A percentile compares a stretch with the other conserved stretches of the same genome.
Evolutionary conservation across 345 rosid species (phyloP).

Genomic region (Gossypioides kirkii): DNA sequence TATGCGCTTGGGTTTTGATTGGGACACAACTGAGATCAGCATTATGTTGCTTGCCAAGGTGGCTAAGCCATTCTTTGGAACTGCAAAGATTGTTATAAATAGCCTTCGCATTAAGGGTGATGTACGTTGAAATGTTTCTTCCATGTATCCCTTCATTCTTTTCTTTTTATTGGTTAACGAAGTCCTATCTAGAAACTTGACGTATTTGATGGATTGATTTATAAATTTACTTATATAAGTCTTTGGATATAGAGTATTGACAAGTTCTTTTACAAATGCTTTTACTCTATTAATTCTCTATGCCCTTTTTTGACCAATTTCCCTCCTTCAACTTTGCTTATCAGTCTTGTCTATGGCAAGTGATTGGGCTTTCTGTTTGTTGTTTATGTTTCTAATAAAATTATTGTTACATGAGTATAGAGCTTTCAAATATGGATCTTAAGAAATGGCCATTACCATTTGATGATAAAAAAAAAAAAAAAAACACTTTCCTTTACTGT

Average conservation of each 20-base stretch:
- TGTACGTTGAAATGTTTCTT: constrained; percentile 41
- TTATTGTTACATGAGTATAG: not conserved
- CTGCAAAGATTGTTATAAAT: constrained; percentile 83
- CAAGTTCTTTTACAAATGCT: not conserved
- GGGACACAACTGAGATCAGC: constrained; percentile 83
- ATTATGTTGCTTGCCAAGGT: constrained; percentile 81
- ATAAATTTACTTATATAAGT: not conserved
- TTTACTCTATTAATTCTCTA: not conserved
- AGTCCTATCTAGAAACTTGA: not conserved
- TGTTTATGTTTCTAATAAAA: not conserved
- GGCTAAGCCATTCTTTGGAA: constrained; percentile 78
- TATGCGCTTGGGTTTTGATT: constrained; percentile 71
- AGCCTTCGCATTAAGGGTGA: constrained; percentile 95
- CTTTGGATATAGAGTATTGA: not conserved
- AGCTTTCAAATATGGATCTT: not conserved
- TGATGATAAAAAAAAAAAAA: not conserved
- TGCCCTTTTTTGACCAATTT: not conserved
- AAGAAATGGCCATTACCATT: not conserved
- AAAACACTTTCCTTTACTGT: not conserved
- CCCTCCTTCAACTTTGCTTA: no score
- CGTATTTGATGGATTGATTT: not conserved
- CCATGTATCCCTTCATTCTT: not conserved
- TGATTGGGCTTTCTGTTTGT: no score
- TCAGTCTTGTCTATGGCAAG: no score
- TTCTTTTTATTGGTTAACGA: not conserved